Conservation (phyloP, 768 basidiomycete genomes). For the Mycena galericulata region DNA sequence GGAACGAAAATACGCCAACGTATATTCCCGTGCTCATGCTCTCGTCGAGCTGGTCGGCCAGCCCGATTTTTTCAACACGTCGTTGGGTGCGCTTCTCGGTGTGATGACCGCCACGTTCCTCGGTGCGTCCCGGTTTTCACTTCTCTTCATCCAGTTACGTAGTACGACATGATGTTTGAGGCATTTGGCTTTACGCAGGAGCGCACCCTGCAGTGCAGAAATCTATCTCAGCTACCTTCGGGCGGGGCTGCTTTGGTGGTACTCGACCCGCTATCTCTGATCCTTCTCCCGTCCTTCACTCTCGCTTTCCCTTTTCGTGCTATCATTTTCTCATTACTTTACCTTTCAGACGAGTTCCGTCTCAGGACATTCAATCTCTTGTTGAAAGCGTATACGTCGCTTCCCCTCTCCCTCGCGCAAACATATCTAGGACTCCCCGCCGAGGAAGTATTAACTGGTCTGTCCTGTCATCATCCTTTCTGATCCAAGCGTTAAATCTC, state of each 20-base stretch:
- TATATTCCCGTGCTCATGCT: conserved; percentile 62
- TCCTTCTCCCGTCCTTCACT: neutral
- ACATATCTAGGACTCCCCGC: conserved; percentile 65
- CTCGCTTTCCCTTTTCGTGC: neutral
- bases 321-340: conserved; percentile 8
- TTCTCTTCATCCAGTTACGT: neutral
- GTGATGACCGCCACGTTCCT: conserved; percentile 62
- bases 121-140: too few species aligned
- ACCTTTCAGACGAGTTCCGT: conserved; percentile 69
- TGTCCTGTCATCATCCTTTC: conserved; percentile 14
- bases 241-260: conserved; percentile 42
- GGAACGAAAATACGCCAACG: conserved; percentile 66
- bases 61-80: conserved; percentile 58
- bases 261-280: conserved; percentile 52
- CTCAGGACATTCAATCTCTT: conserved; percentile 65
- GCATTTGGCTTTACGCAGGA: conserved; percentile 54
- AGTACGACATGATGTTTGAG: conserved; percentile 38
- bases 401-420: conserved; percentile 66
- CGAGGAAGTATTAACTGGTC: conserved; percentile 55
- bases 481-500: neutral
- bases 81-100: conserved; percentile 58
- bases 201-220: conserved; percentile 81
- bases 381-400: conserved; percentile 72
- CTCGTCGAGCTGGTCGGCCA: conserved; percentile 56
- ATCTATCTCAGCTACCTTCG: conserved; percentile 93